Evolutionary conservation across 306 rosid genomes (phyloP).

Genomic region (Vigna reflexopilosa): DNA sequence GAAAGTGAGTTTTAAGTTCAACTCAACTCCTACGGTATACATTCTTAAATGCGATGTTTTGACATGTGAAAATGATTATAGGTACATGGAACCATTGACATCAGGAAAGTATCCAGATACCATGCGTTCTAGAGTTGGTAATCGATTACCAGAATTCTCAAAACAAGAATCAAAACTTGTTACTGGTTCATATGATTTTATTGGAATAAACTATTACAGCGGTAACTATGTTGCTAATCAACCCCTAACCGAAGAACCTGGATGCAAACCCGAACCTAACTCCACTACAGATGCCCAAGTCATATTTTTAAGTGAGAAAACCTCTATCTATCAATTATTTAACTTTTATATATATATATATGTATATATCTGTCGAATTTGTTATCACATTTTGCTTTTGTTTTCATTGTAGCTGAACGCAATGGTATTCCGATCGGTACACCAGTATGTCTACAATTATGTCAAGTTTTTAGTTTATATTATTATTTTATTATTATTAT

Average conservation of each 20-base stretch:
- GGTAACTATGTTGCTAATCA: conserved; percentile 51
- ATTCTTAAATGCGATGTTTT: too few species aligned
- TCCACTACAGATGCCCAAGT: conserved; percentile 49
- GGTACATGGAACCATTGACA: conserved; percentile 65
- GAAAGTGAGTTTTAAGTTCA: too few species aligned
- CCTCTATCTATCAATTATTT: background rate
- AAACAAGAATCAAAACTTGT: conserved; percentile 34
- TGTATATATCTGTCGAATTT: background rate
- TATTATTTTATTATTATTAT: too few species aligned
- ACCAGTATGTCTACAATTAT: conserved; percentile 24
- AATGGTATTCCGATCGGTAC: conserved; percentile 59
- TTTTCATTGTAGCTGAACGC: conserved; percentile 41
- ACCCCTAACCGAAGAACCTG: background rate
- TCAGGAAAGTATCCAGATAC: conserved; percentile 62
- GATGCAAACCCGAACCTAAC: background rate
- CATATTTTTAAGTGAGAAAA: conserved; percentile 41
- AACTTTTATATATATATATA: background rate
- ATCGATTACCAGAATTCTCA: conserved; percentile 57
- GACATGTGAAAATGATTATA: background rate
- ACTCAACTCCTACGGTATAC: too few species aligned
- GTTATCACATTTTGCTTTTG: background rate
- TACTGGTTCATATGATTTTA: conserved; percentile 64
- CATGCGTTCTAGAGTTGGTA: conserved; percentile 56
- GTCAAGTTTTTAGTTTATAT: too few species aligned
- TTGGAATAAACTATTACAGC: conserved; percentile 73